Evolutionary conservation across 306 rosid species (phyloP), one percentile per base, ranked within the genome.

Genomic region (Spatholobus suberectus): DNA sequence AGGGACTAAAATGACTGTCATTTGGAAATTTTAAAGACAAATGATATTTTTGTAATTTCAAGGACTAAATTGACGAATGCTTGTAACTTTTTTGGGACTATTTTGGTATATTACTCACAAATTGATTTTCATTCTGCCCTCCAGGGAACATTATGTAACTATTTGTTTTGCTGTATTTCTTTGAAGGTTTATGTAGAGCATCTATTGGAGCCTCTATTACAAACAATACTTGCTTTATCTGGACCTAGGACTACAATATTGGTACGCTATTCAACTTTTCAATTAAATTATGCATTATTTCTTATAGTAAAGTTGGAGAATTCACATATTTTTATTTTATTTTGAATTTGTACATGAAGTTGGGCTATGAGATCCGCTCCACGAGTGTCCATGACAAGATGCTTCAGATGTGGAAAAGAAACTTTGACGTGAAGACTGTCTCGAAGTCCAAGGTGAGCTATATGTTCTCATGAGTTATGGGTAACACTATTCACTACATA

Each of bases 341-440:
- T 79, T 83, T 66, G 4, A 52, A 57, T 40, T 61, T 59, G 26
- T 73, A 52, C 68, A 38, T 83, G 88, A 89, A 96, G 99, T 76
- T 96, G 93, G 98, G 99, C 8, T 92, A 89, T 82, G 99, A 93
- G 89, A 93, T 95, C 86, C 97, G 98, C 15, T 85, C 90, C 20
- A 93, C 96, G 7, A 79, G 51, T 66, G 94, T 96, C 86, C 99
- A 96, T 18, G 99, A 92, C 83, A 91, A 91, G 93, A 93, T 92
- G 98, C 97, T 96, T 77, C 82, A 91, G 76, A 91, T 93, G 99
- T 96, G 98, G 97, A 93, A 76, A 83, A 70, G 77, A 82, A 76
- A 85, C 78, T 96, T 96, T 13, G 91, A 93, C 15, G 87, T 96
- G 79, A 96, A 93, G 85, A 89, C 84, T 46, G 87, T 96, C 80